Percentiles rank a stretch among this genome's conserved stretches.
Conservation (phyloP, 805 yeast species). For the Saccharomycopsis fermentans region DNA sequence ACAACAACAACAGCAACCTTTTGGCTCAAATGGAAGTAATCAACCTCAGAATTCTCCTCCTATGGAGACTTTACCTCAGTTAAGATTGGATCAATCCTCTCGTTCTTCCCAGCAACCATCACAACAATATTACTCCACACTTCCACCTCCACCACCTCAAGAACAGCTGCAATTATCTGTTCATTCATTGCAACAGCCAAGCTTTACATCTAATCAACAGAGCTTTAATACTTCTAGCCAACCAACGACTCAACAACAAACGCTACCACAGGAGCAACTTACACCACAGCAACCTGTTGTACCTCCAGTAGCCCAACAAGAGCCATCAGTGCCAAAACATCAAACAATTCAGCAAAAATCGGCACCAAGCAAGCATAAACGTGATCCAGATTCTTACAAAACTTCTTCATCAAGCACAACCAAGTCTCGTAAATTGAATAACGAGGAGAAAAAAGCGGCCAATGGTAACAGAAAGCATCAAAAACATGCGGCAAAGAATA, state of each 20-base stretch:
- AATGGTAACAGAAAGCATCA: slow-evolving; percentile 10
- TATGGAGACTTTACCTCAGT: slow-evolving; percentile 7
- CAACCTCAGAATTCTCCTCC: slow-evolving; percentile 5
- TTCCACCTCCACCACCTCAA: slow-evolving; percentile 3
- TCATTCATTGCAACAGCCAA: slow-evolving; percentile 7
- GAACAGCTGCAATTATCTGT: slow-evolving; percentile 3
- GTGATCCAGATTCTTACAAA: background rate
- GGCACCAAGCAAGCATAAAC: slow-evolving; percentile 5
- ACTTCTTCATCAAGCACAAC: slow-evolving; percentile 6
- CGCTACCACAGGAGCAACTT: slow-evolving; percentile 15
- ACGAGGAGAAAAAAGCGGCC: slow-evolving; percentile 21
- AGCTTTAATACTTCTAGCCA: background rate
- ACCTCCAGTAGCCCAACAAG: slow-evolving; percentile 10
- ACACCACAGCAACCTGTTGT: slow-evolving; percentile 13
- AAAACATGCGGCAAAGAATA: background rate
- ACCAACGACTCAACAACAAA: slow-evolving; percentile 11
- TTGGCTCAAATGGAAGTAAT: background rate
- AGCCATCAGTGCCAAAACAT: slow-evolving; percentile 20
- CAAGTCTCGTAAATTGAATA: slow-evolving; percentile 12
- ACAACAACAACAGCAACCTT: slow-evolving; percentile 11
- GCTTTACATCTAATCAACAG: background rate
- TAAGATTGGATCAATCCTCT: slow-evolving; percentile 4
- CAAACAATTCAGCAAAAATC: slow-evolving; percentile 16
- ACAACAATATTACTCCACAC: slow-evolving; percentile 2
- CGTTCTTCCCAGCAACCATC: background rate